Conservation (phyloP, 2,329 filamentous ascomycete species). For the Fulvia fulva region DNA sequence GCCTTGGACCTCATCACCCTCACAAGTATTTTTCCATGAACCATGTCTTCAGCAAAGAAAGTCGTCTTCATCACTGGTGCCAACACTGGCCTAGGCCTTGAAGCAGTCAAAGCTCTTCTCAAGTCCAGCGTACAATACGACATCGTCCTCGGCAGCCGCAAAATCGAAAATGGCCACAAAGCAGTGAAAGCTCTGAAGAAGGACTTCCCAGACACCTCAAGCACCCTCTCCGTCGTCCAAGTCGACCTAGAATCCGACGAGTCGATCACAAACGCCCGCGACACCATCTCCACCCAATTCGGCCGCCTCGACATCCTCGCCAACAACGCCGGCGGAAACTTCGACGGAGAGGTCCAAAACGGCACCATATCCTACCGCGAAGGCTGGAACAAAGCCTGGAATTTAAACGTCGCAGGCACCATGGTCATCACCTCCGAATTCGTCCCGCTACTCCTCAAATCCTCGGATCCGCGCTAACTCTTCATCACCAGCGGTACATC, state of each 20-base stretch:
- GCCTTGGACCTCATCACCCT: background rate
- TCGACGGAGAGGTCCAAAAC: constrained; percentile 37
- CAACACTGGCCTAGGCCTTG: constrained; percentile 55
- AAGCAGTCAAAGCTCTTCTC: constrained; percentile 54
- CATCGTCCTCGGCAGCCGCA: constrained; percentile 55
- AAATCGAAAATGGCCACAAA: constrained; percentile 47
- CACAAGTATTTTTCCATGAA: background rate
- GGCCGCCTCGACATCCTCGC: constrained; percentile 51
- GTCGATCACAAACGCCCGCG: constrained; percentile 48
- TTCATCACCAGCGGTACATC: constrained; percentile 44
- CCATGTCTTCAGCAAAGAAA: constrained; percentile 27
- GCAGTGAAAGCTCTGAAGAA: constrained; percentile 43
- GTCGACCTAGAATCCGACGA: constrained; percentile 53
- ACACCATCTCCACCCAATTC: constrained; percentile 40
- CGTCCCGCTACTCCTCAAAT: constrained; percentile 38
- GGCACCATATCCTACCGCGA: constrained; percentile 34
- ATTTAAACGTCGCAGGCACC: constrained; percentile 39
- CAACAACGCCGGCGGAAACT: constrained; percentile 55
- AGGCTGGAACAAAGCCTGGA: constrained; percentile 36
- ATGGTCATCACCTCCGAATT: constrained; percentile 36
- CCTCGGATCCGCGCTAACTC: constrained; percentile 34
- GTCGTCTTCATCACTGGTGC: constrained; percentile 58
- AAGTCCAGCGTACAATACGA: constrained; percentile 49
- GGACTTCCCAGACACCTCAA: constrained; percentile 39
- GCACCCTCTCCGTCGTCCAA: constrained; percentile 46